These are phyloP conservation scores for Colletotrichum echinochloae DNA, from an alignment of 2,329 filamentous ascomycete species.

Conservation along the genomic window DNA sequence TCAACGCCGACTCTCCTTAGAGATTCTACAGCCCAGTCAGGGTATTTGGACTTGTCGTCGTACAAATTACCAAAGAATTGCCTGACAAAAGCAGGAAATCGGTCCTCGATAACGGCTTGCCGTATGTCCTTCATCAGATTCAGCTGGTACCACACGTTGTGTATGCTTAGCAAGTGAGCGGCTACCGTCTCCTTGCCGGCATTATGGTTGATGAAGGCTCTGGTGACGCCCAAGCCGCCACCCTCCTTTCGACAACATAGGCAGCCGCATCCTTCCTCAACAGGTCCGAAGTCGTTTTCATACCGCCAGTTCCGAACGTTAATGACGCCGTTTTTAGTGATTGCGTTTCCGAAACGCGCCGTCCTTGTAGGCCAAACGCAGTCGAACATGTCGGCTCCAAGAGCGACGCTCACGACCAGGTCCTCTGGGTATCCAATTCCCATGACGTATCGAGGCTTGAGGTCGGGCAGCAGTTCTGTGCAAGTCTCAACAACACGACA, in stretches of 20 bases:
- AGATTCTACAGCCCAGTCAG: slow-evolving; percentile 86
- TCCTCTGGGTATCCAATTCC: slow-evolving; percentile 98
- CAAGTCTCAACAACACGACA: slow-evolving; percentile 91
- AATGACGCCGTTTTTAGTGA: slow-evolving; percentile 83
- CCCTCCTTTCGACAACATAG: slow-evolving; percentile 77
- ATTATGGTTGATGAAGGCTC: slow-evolving; percentile 92
- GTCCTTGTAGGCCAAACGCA: slow-evolving; percentile 99
- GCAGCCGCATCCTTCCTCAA: slow-evolving; percentile 87
- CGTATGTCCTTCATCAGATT: slow-evolving; percentile 82
- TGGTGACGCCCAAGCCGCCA: slow-evolving; percentile 83
- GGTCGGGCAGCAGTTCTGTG: slow-evolving; percentile 84
- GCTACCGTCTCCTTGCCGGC: slow-evolving; percentile 95
- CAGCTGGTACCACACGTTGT: slow-evolving; percentile 95
- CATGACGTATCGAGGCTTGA: slow-evolving; percentile 99
- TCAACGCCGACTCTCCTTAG: slow-evolving; percentile 84
- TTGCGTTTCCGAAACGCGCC: slow-evolving; percentile 93
- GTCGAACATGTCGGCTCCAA: slow-evolving; percentile 99
- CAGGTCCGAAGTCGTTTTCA: slow-evolving; percentile 82
- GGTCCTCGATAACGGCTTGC: slow-evolving; percentile 83
- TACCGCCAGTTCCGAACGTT: slow-evolving; percentile 85
- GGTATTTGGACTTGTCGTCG: slow-evolving; percentile 71
- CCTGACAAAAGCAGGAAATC: slow-evolving; percentile 81
- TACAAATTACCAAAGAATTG: slow-evolving; percentile 84
- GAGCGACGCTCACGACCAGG: slow-evolving; percentile 89
- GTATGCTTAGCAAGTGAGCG: slow-evolving; percentile 86